Conservation (phyloP, 2,329 filamentous ascomycete species). For the Ceratocystis destructans region DNA sequence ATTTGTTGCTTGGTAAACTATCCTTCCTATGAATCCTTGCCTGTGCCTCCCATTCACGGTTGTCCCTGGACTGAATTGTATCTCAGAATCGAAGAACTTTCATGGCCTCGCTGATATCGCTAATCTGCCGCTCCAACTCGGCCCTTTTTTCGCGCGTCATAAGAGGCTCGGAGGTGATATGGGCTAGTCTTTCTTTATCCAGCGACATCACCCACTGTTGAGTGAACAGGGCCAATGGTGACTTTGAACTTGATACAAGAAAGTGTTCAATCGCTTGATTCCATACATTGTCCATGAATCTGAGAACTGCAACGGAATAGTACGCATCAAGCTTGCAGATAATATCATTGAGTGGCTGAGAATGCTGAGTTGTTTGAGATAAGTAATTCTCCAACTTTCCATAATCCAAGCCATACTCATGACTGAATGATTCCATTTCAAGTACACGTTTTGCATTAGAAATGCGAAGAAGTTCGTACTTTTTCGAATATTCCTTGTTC, state of each 20-base stretch:
- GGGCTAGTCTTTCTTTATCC: constrained; percentile 21
- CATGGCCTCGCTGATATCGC: constrained; percentile 3
- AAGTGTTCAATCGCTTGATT: constrained; percentile 24
- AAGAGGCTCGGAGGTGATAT: constrained; percentile 24
- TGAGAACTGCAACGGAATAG: constrained; percentile 25
- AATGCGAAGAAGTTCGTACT: neutral
- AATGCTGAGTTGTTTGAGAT: neutral
- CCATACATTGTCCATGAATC: constrained; percentile 28
- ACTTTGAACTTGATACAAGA: constrained; percentile 23
- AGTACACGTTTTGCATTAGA: constrained; percentile 11
- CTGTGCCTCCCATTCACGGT: neutral
- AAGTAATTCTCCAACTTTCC: accelerated
- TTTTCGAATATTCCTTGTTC: constrained; percentile 17
- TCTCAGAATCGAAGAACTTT: neutral
- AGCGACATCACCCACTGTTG: constrained; percentile 26
- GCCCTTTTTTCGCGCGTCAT: constrained; percentile 29
- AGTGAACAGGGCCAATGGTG: constrained; percentile 24
- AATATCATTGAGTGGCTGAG: constrained; percentile 23
- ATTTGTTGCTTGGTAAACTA: neutral
- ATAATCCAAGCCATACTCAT: accelerated
- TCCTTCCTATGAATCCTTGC: too few relatives aligned
- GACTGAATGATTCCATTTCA: too few relatives aligned
- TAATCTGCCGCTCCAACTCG: constrained; percentile 27
- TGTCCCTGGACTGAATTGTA: neutral
- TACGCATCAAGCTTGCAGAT: constrained; percentile 26